Percentiles rank a stretch among this genome's conserved stretches.
phyloP scores from a whole-genome alignment of 192 early-diverging fungal genomes.

The Coemansia sp. region DNA sequence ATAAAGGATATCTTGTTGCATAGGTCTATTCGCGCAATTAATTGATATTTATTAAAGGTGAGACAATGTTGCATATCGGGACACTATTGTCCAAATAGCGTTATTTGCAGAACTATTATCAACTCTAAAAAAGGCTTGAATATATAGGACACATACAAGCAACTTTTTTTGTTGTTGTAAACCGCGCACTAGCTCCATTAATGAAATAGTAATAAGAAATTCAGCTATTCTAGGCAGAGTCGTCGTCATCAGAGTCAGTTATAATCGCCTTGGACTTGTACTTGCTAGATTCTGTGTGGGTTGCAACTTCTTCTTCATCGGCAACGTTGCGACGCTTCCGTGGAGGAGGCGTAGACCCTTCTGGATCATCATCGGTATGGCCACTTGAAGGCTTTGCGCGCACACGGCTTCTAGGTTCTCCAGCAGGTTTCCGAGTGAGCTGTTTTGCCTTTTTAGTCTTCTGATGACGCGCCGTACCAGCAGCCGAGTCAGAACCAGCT shows the following conservation, averaged over 20 bases:
- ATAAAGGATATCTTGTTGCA: too few relatives aligned
- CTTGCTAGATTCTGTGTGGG: slow-evolving; percentile 57
- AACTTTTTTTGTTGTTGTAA: neutral
- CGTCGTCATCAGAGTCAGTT: slow-evolving; percentile 22
- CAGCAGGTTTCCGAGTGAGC: neutral
- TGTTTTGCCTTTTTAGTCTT: neutral
- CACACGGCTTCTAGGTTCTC: neutral
- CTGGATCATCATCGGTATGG: slow-evolving; percentile 78
- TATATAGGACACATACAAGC: too few relatives aligned
- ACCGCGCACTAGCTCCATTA: neutral
- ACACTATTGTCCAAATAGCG: too few relatives aligned
- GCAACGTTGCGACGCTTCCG: slow-evolving; percentile 72
- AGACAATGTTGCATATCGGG: too few relatives aligned
- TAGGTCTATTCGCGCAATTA: too few relatives aligned
- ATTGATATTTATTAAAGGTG: too few relatives aligned
- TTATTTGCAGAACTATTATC: too few relatives aligned
- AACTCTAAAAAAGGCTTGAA: too few relatives aligned
- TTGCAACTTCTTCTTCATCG: slow-evolving; percentile 18
- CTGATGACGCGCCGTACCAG: neutral
- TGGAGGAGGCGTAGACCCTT: slow-evolving; percentile 78
- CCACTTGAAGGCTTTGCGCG: slow-evolving; percentile 63
- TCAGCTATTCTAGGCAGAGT: neutral
- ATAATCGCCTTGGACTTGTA: slow-evolving; percentile 44
- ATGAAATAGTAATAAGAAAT: neutral
- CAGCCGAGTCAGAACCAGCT: neutral